Conservation (phyloP, 2,329 filamentous ascomycete species). For the Pyrenophora tritici-repentis region DNA sequence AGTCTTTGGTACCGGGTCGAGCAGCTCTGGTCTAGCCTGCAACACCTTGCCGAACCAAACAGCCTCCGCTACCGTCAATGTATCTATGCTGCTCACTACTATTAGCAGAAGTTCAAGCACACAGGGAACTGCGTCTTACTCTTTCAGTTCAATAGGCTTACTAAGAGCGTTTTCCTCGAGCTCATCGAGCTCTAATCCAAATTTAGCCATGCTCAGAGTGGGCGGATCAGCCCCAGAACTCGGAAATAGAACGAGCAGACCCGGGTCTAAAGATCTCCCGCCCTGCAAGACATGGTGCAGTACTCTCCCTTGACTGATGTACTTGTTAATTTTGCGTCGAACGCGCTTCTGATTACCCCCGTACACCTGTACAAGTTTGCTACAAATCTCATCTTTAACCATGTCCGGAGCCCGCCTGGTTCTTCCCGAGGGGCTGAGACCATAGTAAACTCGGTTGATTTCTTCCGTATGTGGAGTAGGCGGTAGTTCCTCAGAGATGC, state of each 20-base stretch:
- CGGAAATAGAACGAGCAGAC: slow-evolving; percentile 11
- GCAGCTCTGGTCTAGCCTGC: slow-evolving; percentile 10
- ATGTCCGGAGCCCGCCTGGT: background rate
- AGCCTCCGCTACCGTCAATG: slow-evolving; percentile 2
- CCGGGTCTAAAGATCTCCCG: background rate
- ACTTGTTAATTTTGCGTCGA: slow-evolving; percentile 4
- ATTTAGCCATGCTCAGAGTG: background rate
- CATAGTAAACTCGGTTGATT: slow-evolving; percentile 1
- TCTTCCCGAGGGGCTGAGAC: background rate
- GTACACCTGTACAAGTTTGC: background rate
- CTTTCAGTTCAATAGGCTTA: slow-evolving; percentile 13
- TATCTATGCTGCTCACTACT: slow-evolving; percentile 11
- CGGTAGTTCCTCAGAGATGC: background rate
- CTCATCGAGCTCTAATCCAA: slow-evolving; percentile 5
- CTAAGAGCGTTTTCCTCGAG: slow-evolving; percentile 7
- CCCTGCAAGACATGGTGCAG: slow-evolving; percentile 9
- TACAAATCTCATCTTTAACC: slow-evolving; percentile 10
- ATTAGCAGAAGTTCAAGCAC: background rate
- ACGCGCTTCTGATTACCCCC: background rate
- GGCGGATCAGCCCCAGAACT: background rate
- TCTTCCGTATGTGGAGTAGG: background rate
- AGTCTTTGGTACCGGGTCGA: slow-evolving; percentile 2
- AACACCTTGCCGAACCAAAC: slow-evolving; percentile 10
- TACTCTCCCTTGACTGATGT: slow-evolving; percentile 8
- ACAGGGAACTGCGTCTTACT: slow-evolving; percentile 8